These are phyloP conservation scores for Penicillium crystallinum DNA, from an alignment of 495 filamentous ascomycete genomes.

Conservation along the genomic window DNA sequence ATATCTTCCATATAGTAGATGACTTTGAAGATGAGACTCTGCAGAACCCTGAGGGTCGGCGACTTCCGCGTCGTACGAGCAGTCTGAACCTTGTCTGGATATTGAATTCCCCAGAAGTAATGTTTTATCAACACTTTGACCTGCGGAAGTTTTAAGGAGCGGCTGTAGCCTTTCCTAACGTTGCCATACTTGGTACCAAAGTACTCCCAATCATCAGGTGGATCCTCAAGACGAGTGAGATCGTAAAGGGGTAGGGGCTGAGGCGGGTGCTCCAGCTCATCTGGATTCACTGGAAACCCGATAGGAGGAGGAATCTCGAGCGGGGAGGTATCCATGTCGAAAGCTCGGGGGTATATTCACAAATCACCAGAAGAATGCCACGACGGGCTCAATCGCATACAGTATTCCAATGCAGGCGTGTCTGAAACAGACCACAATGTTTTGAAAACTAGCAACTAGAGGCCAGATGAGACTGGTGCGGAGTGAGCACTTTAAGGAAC, in stretches of 20 bases:
- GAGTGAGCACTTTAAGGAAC: background rate
- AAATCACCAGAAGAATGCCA: background rate
- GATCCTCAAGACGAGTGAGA: slow-evolving; percentile 19
- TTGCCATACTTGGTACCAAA: background rate
- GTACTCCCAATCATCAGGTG: slow-evolving; percentile 17
- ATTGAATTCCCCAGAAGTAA: slow-evolving; percentile 33
- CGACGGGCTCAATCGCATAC: background rate
- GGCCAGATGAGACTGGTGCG: background rate
- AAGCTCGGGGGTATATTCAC: background rate
- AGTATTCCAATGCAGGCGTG: background rate
- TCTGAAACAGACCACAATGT: background rate
- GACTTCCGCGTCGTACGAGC: background rate
- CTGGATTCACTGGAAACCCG: background rate
- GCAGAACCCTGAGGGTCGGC: background rate
- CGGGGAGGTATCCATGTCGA: background rate
- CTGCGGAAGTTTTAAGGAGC: background rate
- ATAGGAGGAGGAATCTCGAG: background rate
- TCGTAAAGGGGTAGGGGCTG: slow-evolving; percentile 2
- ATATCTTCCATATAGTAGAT: slow-evolving; percentile 23
- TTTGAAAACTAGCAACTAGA: background rate
- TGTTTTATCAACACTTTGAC: slow-evolving; percentile 7
- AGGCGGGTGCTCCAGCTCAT: background rate
- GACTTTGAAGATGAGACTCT: slow-evolving; percentile 20
- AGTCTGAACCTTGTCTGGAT: background rate
- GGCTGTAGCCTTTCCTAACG: background rate